Evolutionary conservation across 352 stramenopile genomes (phyloP).

Genomic region (Globisporangium cederbergense): DNA sequence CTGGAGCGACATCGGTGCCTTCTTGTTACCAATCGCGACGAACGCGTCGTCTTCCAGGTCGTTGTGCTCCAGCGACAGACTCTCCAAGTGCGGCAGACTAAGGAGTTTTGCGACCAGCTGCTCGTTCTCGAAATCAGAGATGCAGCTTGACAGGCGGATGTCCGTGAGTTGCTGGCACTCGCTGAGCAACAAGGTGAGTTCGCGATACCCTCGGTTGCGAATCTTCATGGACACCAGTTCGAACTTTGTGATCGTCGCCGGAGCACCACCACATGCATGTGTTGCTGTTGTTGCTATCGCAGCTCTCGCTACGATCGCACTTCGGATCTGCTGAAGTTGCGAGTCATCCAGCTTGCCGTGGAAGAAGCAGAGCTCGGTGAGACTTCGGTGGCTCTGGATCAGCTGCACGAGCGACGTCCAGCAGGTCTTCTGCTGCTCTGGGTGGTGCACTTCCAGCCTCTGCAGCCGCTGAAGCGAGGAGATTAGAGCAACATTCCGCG

Average conservation of each 20-base stretch:
- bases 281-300: neutral
- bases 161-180: constrained; percentile 28
- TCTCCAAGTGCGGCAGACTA: constrained; percentile 27
- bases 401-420: constrained; percentile 36
- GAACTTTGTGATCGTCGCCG: constrained; percentile 29
- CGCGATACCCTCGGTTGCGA: constrained; percentile 32
- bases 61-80: constrained; percentile 73
- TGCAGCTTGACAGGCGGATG: constrained; percentile 56
- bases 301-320: constrained; percentile 19
- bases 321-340: constrained; percentile 39
- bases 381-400: constrained; percentile 26
- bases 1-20: constrained; percentile 28
- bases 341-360: constrained; percentile 57
- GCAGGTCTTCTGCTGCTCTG: constrained; percentile 56
- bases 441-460: constrained; percentile 72
- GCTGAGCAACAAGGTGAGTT: constrained; percentile 42
- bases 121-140: constrained; percentile 58
- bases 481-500: constrained; percentile 44
- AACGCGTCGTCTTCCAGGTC: constrained; percentile 74
- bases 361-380: constrained; percentile 64
- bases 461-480: constrained; percentile 33
- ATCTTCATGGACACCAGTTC: constrained; percentile 77
- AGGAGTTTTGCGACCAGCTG: constrained; percentile 42
- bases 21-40: constrained; percentile 18
- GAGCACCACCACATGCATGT: neutral